A percentile compares a stretch with the other conserved stretches of the same genome.
Conservation (phyloP, 768 basidiomycete species). For the Lactifluus pinguis region DNA sequence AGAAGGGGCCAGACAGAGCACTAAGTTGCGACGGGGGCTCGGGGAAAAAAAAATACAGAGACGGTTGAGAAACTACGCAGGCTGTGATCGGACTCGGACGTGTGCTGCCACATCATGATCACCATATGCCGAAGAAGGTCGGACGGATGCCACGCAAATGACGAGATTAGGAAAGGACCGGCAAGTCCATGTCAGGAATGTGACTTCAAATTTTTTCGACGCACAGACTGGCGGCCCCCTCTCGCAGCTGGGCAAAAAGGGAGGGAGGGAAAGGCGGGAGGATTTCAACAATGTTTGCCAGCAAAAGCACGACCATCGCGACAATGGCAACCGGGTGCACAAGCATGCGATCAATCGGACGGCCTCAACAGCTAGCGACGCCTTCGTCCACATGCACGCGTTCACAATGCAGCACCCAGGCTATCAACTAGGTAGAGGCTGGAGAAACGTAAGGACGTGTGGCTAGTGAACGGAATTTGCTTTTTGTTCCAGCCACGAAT, state of each 20-base stretch:
- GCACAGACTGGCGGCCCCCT: not conserved
- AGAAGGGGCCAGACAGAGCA: not conserved
- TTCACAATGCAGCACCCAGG: not conserved
- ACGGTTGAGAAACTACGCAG: not conserved
- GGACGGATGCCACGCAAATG: not conserved
- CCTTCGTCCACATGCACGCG: not conserved
- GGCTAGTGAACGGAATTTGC: not conserved
- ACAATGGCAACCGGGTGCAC: not conserved
- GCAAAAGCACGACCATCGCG: not conserved
- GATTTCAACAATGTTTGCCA: not conserved
- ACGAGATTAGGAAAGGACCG: not conserved
- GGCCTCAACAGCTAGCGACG: not conserved
- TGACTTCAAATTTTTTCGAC: not conserved
- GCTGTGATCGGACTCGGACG: not conserved
- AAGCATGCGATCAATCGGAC: not conserved
- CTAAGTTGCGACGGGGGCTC: not conserved
- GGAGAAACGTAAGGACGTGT: not conserved
- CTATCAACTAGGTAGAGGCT: not conserved
- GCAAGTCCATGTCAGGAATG: not conserved
- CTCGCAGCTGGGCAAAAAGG: not conserved
- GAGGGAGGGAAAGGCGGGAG: not conserved
- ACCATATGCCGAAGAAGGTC: not conserved
- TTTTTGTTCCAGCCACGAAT: not conserved
- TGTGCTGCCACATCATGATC: not conserved
- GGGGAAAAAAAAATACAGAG: not conserved